Evolutionary conservation across 495 filamentous ascomycete species (phyloP), one percentile per base, ranked within the genome.

Genomic region (Lasiosphaeriaceae sp.): DNA sequence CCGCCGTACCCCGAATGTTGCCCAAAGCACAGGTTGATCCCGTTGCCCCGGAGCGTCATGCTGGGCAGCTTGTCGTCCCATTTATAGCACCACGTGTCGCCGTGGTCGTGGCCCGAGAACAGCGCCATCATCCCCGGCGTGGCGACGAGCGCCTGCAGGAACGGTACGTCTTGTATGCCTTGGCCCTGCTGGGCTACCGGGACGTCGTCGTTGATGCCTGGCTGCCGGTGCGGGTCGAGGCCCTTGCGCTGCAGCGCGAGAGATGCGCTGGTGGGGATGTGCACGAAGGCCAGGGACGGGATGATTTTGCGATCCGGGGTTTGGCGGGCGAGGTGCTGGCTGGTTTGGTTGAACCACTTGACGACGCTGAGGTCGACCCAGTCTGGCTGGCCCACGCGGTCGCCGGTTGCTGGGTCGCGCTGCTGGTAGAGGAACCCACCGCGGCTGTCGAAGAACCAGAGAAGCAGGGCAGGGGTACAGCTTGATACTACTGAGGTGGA

Each of bases 391-490:
- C 64, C 64, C 34, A 75, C 58, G 2, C 55, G 68, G 9, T 68
- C 55, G 6, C 59, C 65, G 0, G 63, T 59, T 1, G 16, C 17
- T 11, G 73, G 59, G 12, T 77, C 60, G 8, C 65, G 64, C 16
- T 77, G 68, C 44, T 84, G 80, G 60, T 77, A 83, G 23, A 71
- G 60, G 46, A 74, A 75, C 0, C 88, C 88, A 37, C 87, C 87
- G 34, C 79, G 77, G 52, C 77, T 82, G 65, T 92, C 88, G 62
- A 92, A 90, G 72, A 90, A 90, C 85, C 86, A 92, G 29, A 90
- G 75, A 3, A 92, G 59, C 12, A 86, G 70, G 12, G 68, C 68
- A 0, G 71, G 69, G 0, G 67, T 31, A 44, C 71, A 67, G 11
- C 0, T n/a, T 19, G 12, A 3, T 45, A 56, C 51, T 9, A 9